These are phyloP conservation scores for Scedosporium aurantiacum DNA, from an alignment of 2,329 filamentous ascomycete species.

Conservation along the genomic window DNA sequence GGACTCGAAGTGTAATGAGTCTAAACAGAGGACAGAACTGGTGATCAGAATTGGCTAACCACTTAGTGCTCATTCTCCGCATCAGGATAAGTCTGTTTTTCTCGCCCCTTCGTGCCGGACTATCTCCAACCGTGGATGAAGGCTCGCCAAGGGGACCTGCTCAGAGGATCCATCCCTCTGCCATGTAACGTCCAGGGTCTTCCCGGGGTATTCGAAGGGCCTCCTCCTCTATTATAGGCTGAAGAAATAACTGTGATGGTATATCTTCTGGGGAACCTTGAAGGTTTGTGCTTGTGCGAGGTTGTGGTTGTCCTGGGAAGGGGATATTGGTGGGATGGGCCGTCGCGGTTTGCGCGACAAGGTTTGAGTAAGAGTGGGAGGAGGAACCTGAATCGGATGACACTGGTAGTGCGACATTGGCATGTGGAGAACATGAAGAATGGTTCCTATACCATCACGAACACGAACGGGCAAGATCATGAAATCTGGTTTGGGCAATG, in stretches of 20 bases:
- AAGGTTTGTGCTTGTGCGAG: not conserved
- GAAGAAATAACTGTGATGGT: not conserved
- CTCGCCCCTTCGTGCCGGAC: not conserved
- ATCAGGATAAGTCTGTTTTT: not conserved
- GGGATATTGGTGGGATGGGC: not conserved
- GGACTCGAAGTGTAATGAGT: not conserved
- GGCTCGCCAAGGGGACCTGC: not conserved
- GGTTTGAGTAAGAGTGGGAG: not conserved
- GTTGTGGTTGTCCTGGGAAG: not conserved
- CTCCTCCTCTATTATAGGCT: not conserved
- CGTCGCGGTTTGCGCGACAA: not conserved
- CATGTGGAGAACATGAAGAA: not conserved
- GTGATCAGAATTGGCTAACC: not conserved
- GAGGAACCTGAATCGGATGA: not conserved
- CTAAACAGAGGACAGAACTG: not conserved
- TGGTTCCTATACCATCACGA: not conserved
- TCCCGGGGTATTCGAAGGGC: not conserved
- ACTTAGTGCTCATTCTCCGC: not conserved
- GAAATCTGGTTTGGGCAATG: not conserved
- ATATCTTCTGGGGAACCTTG: not conserved
- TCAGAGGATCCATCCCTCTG: not conserved
- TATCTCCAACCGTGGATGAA: not conserved
- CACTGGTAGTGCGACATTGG: not conserved
- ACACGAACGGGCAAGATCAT: not conserved
- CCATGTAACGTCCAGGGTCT: constrained; percentile 6